Evolutionary conservation across 345 rosid genomes (phyloP).

Genomic region (Rhodamnia rubescens): DNA sequence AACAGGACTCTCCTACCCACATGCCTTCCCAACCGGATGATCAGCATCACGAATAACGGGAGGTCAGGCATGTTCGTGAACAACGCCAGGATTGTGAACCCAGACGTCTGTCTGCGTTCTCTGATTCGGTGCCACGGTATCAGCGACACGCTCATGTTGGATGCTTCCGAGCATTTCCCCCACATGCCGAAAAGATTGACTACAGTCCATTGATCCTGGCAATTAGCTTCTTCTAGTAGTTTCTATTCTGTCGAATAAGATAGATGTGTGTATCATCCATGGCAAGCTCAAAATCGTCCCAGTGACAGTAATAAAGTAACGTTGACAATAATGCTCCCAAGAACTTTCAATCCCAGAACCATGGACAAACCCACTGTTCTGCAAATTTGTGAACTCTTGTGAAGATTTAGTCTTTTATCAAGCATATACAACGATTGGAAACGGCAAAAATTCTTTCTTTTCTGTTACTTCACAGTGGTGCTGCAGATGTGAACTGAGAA

Average conservation of each 20-base stretch:
- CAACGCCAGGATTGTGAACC: conserved; percentile 22
- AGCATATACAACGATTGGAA: neutral
- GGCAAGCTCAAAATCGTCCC: neutral
- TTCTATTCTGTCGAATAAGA: neutral
- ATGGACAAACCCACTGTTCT: neutral
- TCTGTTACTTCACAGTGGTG: neutral
- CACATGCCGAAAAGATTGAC: neutral
- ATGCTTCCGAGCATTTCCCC: neutral
- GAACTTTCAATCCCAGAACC: neutral
- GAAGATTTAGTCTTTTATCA: neutral
- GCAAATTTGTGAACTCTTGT: neutral
- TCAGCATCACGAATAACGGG: conserved; percentile 8
- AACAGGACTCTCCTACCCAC: conserved; percentile 24
- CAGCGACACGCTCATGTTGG: conserved; percentile 7
- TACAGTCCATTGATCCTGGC: neutral
- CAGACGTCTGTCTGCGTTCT: conserved; percentile 22
- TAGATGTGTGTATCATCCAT: neutral
- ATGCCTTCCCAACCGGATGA: conserved; percentile 12
- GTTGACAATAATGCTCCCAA: neutral
- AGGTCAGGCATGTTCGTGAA: conserved; percentile 12
- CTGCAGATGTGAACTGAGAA: neutral
- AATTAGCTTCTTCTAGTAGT: neutral
- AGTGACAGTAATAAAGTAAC: neutral
- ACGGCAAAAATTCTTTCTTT: neutral
- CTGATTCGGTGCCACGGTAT: conserved; percentile 26